A percentile compares a stretch with the other conserved stretches of the same genome.
These are phyloP conservation scores for Pyrenophora teres DNA, from an alignment of 2,329 filamentous ascomycete genomes.

Conservation along the genomic window DNA sequence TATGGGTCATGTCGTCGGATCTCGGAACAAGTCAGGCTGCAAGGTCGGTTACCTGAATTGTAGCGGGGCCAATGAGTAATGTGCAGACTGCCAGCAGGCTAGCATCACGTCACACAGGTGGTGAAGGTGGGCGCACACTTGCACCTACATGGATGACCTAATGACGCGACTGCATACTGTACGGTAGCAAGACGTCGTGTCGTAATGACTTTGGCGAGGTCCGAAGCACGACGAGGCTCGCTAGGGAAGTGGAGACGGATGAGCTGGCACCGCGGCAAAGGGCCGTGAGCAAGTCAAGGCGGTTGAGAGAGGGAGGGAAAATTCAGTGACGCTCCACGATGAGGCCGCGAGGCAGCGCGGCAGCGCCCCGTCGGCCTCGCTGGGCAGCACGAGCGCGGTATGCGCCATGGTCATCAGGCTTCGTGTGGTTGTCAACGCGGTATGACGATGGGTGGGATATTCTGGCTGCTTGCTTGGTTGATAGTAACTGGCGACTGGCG, in stretches of 20 bases:
- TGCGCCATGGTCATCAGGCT: constrained; percentile 5
- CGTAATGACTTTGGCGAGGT: constrained; percentile 20
- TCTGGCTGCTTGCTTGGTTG: constrained; percentile 8
- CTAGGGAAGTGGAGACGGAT: constrained; percentile 22
- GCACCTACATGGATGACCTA: constrained; percentile 22
- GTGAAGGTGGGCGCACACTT: constrained; percentile 11
- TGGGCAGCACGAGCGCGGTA: constrained; percentile 1
- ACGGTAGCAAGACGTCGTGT: constrained; percentile 18
- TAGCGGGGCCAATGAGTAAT: constrained; percentile 25
- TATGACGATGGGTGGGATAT: constrained; percentile 29
- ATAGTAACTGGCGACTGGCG: not conserved
- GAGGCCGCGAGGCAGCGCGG: no score
- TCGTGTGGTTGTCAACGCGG: no score
- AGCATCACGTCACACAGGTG: constrained; percentile 17
- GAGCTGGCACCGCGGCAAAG: constrained; percentile 19
- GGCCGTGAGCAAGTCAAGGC: constrained; percentile 4
- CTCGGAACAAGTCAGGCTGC: constrained; percentile 8
- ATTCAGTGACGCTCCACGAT: not conserved
- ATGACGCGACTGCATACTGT: constrained; percentile 16
- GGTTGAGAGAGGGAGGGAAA: constrained; percentile 2
- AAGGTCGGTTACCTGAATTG: not conserved
- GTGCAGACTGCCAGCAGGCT: constrained; percentile 9
- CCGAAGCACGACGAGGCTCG: constrained; percentile 18
- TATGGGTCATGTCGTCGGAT: constrained; percentile 7
- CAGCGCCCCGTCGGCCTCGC: no score